These are phyloP conservation scores for Platanthera zijinensis DNA, from an alignment of 106 monocot species.

Conservation along the genomic window DNA sequence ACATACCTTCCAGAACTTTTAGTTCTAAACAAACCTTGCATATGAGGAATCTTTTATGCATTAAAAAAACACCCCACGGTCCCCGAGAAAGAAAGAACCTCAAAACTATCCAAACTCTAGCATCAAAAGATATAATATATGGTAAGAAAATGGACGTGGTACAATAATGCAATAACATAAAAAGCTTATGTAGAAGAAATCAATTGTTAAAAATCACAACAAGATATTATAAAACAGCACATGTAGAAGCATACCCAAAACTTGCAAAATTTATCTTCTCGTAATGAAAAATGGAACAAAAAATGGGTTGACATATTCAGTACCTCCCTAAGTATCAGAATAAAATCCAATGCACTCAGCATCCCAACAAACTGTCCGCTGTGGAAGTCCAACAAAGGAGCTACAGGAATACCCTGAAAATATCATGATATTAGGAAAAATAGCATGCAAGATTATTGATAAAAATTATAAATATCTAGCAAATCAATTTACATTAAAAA, in stretches of 20 bases:
- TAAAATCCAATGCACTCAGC: slow-evolving; percentile 89
- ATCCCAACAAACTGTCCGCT: slow-evolving; percentile 76
- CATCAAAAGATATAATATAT: not conserved
- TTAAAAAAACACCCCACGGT: not conserved
- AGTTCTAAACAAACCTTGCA: not conserved
- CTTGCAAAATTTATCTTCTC: not conserved
- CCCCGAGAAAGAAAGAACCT: not conserved
- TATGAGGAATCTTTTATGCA: not conserved
- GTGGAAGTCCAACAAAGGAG: slow-evolving; percentile 81
- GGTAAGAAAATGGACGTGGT: not conserved
- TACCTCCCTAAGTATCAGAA: slow-evolving; percentile 89
- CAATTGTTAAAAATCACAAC: not conserved
- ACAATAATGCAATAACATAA: not conserved
- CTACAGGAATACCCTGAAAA: slow-evolving; percentile 77
- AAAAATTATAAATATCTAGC: not conserved
- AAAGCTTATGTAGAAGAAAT: not conserved
- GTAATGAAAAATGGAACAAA: slow-evolving; percentile 2
- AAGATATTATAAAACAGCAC: not conserved
- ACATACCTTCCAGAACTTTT: no score
- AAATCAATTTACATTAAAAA: no score
- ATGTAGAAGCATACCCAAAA: not conserved
- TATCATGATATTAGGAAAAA: slow-evolving; percentile 2
- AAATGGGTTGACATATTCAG: not conserved
- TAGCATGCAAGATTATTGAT: not conserved
- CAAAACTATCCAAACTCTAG: not conserved